Base-by-base conservation (phyloP, 768 basidiomycete genomes). In the Lentinula detonsa region DNA sequence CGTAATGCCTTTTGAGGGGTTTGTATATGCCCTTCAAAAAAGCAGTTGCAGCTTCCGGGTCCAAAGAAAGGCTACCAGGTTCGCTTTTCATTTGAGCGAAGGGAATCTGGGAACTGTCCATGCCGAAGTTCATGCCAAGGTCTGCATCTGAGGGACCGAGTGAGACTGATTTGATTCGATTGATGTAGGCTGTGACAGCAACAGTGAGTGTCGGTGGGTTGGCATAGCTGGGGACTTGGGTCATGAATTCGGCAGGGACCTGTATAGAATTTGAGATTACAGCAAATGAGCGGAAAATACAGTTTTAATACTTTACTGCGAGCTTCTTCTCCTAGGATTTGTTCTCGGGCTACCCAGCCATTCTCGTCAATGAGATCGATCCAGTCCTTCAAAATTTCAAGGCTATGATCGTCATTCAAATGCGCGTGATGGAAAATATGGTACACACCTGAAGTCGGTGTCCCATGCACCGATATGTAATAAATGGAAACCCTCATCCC, bases 401-500 rank as follows among this genome's bases (percentile, higher is more conserved):
- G 79, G 66, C 94, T 93, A 63, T 34, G 37, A 48, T 63, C 50
- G 50, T 6, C 43, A 28, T 33, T 39, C 34, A 51, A 45, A 31
- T 42, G 33, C 37, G 34, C 15, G 39, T 13, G 15, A 18, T 13
- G 57, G 28, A 9, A 4, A 21, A 23, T 2, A 55, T 43, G 35
- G 13, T 7, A 40, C 53, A 34, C 62, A 85, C 87, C 85, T 87
- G 59, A 97, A 84, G 66, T 93, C 93, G 62, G 88, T 93, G 68
- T 98, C 96, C 90, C 91, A 95, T 67, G 87, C 85, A 16, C 93
- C 93, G 49, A 98, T 91, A 65, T 95, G 88, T 37, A 94, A 74
- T 34, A 98, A 74, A 73, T 98, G 95, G 79, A 98, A 98, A 1
- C 95, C 95, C 74, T 98, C 95, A 72, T 98, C 95, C 95, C 91